phyloP scores from a whole-genome alignment of 306 rosid genomes.

The Sicyos baderoa region DNA sequence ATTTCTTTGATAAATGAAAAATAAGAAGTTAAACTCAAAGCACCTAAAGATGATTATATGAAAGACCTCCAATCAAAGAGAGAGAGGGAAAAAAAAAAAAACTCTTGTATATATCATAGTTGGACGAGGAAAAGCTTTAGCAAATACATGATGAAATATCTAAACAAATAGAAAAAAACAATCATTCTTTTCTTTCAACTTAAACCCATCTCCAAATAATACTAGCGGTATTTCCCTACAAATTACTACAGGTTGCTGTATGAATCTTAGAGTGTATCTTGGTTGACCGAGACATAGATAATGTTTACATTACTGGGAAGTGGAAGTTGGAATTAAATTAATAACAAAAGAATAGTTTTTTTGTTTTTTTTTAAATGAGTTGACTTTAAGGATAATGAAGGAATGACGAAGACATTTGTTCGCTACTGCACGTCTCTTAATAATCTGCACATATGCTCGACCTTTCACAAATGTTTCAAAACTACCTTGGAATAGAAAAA shows the following conservation, averaged over 20 bases:
- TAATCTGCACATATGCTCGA: background rate
- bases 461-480: too few species aligned
- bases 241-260: background rate
- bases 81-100: too few species aligned
- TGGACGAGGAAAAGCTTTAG: too few species aligned
- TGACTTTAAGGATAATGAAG: background rate
- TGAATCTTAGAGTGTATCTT: background rate
- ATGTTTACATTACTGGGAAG: background rate
- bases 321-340: slow-evolving; percentile 4
- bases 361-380: too few species aligned
- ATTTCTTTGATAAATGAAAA: too few species aligned
- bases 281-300: slow-evolving; percentile 15
- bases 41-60: too few species aligned
- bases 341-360: background rate
- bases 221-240: background rate
- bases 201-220: background rate
- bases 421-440: background rate
- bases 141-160: too few species aligned
- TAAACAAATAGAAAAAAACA: too few species aligned
- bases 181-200: background rate
- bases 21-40: too few species aligned
- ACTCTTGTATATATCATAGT: too few species aligned
- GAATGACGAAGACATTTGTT: slow-evolving; percentile 4
- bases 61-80: too few species aligned
- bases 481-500: too few species aligned